phyloP scores from a whole-genome alignment of 1,284 basidiomycete genomes.

The Sphaerobolus stellatus region DNA sequence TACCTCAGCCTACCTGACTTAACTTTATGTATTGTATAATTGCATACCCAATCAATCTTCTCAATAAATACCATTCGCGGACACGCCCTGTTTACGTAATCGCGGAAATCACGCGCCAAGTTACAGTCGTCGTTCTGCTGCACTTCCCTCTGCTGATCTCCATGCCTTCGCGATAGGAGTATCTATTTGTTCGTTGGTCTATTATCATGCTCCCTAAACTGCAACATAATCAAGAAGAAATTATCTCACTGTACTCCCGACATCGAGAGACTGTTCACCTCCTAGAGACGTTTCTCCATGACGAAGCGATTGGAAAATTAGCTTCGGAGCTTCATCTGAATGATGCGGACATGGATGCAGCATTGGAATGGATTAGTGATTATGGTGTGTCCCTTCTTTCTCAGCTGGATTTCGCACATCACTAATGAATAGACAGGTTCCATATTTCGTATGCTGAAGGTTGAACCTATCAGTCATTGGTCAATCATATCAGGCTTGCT shows the following conservation, averaged over 20 bases:
- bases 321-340: conserved; percentile 54
- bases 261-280: conserved; percentile 45
- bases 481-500: conserved; percentile 13
- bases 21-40: not conserved
- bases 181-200: not conserved
- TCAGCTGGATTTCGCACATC: conserved; percentile 5
- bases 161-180: too few species aligned
- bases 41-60: too few species aligned
- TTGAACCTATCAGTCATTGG: conserved; percentile 40
- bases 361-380: conserved; percentile 61
- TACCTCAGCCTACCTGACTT: not conserved
- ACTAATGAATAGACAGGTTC: conserved; percentile 42
- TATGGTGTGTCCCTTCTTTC: conserved; percentile 43
- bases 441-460: conserved; percentile 65
- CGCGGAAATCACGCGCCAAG: too few species aligned
- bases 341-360: conserved; percentile 47
- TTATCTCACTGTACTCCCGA: conserved; percentile 38
- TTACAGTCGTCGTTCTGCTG: not conserved
- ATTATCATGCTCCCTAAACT: conserved; percentile 34
- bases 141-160: not conserved
- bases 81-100: too few species aligned
- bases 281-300: conserved; percentile 50
- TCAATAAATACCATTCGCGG: too few species aligned
- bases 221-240: conserved; percentile 32
- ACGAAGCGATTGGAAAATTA: conserved; percentile 58